A percentile compares a stretch with the other conserved stretches of the same genome.
These are phyloP conservation scores for Penicillium parvum DNA, from an alignment of 495 filamentous ascomycete species.

Conservation along the genomic window DNA sequence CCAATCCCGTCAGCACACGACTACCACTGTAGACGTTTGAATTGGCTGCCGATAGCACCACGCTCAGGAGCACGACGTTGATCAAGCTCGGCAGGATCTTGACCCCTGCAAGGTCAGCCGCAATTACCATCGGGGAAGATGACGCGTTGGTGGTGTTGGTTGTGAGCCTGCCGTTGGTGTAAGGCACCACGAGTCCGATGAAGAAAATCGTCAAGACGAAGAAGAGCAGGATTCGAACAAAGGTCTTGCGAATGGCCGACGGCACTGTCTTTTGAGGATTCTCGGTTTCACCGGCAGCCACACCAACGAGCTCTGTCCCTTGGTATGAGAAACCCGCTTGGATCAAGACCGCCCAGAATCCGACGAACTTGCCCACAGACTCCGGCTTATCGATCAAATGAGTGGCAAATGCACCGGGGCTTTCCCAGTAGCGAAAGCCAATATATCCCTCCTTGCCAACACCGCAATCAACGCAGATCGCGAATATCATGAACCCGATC, in stretches of 20 bases:
- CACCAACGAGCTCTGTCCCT: constrained; percentile 62
- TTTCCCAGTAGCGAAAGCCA: constrained; percentile 57
- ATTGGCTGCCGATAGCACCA: constrained; percentile 66
- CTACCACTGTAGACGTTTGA: constrained; percentile 72
- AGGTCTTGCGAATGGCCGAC: constrained; percentile 62
- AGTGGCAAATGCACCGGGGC: constrained; percentile 57
- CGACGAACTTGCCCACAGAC: constrained; percentile 43
- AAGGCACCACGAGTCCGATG: constrained; percentile 62
- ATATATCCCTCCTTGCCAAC: constrained; percentile 52
- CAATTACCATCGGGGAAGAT: constrained; percentile 61
- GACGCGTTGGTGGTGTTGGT: constrained; percentile 49
- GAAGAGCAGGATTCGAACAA: constrained; percentile 63
- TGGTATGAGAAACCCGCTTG: constrained; percentile 62
- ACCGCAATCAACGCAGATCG: constrained; percentile 55
- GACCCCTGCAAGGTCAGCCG: constrained; percentile 58
- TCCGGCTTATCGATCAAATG: constrained; percentile 56
- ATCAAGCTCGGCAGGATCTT: constrained; percentile 65
- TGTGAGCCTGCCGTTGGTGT: constrained; percentile 26
- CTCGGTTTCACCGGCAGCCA: constrained; percentile 63
- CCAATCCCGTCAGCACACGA: constrained; percentile 58
- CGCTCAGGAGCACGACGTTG: constrained; percentile 69
- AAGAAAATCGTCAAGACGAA: constrained; percentile 64
- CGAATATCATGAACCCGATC: constrained; percentile 54
- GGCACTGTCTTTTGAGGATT: constrained; percentile 61
- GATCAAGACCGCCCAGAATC: constrained; percentile 38